phyloP scores from a whole-genome alignment of 257 asterid genomes.

The Verbascum thapsus region DNA sequence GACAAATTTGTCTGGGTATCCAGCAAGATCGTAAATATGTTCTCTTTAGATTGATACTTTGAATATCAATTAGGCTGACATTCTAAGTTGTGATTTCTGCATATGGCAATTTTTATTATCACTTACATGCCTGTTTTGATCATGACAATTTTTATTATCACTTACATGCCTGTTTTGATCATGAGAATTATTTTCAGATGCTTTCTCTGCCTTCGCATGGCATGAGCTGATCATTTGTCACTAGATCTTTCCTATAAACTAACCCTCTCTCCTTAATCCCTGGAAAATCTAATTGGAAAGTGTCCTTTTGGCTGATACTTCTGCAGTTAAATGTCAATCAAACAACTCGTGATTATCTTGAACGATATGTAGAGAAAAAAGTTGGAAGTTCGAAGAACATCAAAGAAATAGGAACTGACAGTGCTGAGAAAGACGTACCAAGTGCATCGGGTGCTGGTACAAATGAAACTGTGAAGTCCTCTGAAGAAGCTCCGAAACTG shows the following conservation, averaged over 20 bases:
- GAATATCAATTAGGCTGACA: slow-evolving; percentile 8
- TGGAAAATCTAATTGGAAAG: not conserved
- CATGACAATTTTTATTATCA: not conserved
- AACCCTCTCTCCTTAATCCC: slow-evolving; percentile 10
- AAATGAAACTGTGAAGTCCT: slow-evolving; percentile 43
- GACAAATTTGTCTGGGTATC: slow-evolving; percentile 1
- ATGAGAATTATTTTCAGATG: not conserved
- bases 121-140: slow-evolving; percentile 10
- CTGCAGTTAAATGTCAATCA: slow-evolving; percentile 82
- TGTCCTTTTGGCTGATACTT: slow-evolving; percentile 34
- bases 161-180: slow-evolving; percentile 7
- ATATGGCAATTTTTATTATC: not conserved
- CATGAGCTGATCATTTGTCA: not conserved
- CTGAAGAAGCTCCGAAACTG: slow-evolving; percentile 45
- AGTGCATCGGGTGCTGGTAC: slow-evolving; percentile 51
- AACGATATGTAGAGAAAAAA: slow-evolving; percentile 74
- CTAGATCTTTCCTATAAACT: slow-evolving; percentile 8
- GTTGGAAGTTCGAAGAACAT: slow-evolving; percentile 46
- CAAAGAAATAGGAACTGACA: slow-evolving; percentile 53
- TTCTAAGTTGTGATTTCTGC: not conserved
- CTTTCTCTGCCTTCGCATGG: not conserved
- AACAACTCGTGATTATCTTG: slow-evolving; percentile 74
- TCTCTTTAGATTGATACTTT: slow-evolving; percentile 9
- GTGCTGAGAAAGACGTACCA: slow-evolving; percentile 51
- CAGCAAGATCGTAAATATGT: not conserved